Evolutionary conservation across 2,329 filamentous ascomycete species (phyloP).

Genomic region (Grosmannia serpens): DNA sequence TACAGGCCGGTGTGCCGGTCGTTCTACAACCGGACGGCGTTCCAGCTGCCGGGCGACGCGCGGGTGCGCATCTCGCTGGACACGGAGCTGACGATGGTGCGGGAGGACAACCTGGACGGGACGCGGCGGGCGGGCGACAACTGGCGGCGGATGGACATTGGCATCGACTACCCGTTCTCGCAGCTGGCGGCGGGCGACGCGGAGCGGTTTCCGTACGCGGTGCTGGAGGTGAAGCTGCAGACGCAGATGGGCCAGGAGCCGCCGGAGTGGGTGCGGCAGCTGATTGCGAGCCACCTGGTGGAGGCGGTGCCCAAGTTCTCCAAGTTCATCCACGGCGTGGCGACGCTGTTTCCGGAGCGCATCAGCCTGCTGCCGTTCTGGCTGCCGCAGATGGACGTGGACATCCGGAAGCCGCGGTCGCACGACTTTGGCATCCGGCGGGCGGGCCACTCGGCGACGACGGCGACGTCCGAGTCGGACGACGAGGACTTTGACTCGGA

Average conservation of each 20-base stretch:
- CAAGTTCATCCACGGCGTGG: slow-evolving; percentile 95
- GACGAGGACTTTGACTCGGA: slow-evolving; percentile 50
- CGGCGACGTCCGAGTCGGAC: slow-evolving; percentile 66
- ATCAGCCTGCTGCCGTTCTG: slow-evolving; percentile 92
- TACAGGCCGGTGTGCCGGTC: slow-evolving; percentile 85
- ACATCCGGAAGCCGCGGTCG: slow-evolving; percentile 85
- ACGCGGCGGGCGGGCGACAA: slow-evolving; percentile 66
- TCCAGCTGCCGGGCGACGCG: slow-evolving; percentile 92
- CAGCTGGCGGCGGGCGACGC: slow-evolving; percentile 79
- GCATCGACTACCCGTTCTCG: slow-evolving; percentile 87
- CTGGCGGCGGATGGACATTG: slow-evolving; percentile 95
- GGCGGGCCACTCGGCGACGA: slow-evolving; percentile 62
- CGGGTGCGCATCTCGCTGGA: slow-evolving; percentile 94
- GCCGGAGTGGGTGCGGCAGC: slow-evolving; percentile 89
- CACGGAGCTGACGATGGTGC: slow-evolving; percentile 87
- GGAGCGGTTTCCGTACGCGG: slow-evolving; percentile 87
- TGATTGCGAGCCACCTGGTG: slow-evolving; percentile 86
- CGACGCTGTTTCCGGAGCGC: slow-evolving; percentile 71
- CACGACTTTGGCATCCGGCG: slow-evolving; percentile 87
- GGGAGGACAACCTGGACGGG: slow-evolving; percentile 90
- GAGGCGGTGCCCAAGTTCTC: slow-evolving; percentile 99
- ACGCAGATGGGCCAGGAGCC: slow-evolving; percentile 92
- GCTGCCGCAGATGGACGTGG: slow-evolving; percentile 96
- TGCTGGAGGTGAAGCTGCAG: slow-evolving; percentile 94
- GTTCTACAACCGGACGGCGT: slow-evolving; percentile 97